Evolutionary conservation across 352 stramenopile genomes (phyloP).

Genomic region (Phytopythium cucurbitacearum): DNA sequence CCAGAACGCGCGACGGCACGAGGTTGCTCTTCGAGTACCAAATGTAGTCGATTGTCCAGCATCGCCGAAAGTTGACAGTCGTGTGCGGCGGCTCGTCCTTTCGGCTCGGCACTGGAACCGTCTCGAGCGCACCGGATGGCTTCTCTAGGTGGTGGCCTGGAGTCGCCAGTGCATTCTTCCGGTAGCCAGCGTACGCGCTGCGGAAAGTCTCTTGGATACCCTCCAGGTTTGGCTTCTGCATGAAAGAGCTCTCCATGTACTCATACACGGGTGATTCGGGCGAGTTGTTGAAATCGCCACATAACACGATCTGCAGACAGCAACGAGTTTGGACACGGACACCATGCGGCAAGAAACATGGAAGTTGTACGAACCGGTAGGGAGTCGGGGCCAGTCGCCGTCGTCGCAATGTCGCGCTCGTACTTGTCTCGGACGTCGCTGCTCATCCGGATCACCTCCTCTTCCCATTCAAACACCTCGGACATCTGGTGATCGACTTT

Average conservation of each 20-base stretch:
- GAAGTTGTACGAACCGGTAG: slow-evolving; percentile 36
- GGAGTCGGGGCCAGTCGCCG: slow-evolving; percentile 40
- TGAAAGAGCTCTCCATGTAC: slow-evolving; percentile 87
- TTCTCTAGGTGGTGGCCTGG: slow-evolving; percentile 13
- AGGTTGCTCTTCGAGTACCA: slow-evolving; percentile 77
- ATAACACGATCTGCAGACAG: slow-evolving; percentile 56
- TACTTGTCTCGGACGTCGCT: slow-evolving; percentile 83
- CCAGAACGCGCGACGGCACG: slow-evolving; percentile 52
- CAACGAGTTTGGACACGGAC: background rate
- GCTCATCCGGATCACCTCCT: slow-evolving; percentile 79
- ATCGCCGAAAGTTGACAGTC: slow-evolving; percentile 82
- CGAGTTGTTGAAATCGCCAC: slow-evolving; percentile 88
- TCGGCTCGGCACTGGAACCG: slow-evolving; percentile 19
- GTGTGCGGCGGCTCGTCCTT: slow-evolving; percentile 78
- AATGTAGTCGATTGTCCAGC: slow-evolving; percentile 89
- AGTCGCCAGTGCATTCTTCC: slow-evolving; percentile 36
- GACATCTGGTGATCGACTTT: slow-evolving; percentile 88
- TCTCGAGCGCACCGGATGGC: slow-evolving; percentile 3
- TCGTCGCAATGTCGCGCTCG: slow-evolving; percentile 48
- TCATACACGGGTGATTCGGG: slow-evolving; percentile 80
- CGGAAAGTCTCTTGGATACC: slow-evolving; percentile 59
- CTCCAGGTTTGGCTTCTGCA: slow-evolving; percentile 79
- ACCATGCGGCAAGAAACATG: background rate
- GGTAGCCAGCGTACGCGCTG: slow-evolving; percentile 72
- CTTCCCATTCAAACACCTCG: slow-evolving; percentile 77